Evolutionary conservation across 2,329 filamentous ascomycete species (phyloP).

Genomic region (Trichophyton schoenleinii): DNA sequence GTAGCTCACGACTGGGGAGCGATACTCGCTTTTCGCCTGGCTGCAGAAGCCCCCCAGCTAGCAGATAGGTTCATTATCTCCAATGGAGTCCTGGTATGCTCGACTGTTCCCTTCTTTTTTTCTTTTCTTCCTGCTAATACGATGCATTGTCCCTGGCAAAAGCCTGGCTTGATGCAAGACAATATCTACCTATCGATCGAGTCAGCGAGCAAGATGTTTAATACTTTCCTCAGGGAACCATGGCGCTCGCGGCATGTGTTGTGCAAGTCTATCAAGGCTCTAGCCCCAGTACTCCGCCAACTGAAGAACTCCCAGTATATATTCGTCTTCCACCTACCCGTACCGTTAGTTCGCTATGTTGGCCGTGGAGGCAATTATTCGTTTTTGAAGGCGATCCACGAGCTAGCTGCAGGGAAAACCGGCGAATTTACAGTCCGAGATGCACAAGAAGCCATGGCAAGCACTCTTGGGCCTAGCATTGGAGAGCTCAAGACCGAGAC

Average conservation of each 20-base stretch:
- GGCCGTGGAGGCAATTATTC: constrained; percentile 40
- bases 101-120: constrained; percentile 1
- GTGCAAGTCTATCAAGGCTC: constrained; percentile 30
- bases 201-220: constrained; percentile 39
- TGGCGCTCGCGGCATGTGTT: constrained; percentile 34
- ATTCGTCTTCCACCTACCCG: constrained; percentile 42
- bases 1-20: constrained; percentile 46
- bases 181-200: constrained; percentile 32
- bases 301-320: constrained; percentile 41
- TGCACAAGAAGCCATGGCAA: constrained; percentile 39
- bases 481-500: constrained; percentile 31
- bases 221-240: constrained; percentile 35
- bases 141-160: neutral
- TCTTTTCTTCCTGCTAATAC: neutral
- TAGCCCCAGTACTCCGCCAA: constrained; percentile 40
- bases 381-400: constrained; percentile 35
- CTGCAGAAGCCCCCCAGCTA: constrained; percentile 44
- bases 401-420: constrained; percentile 24
- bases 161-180: constrained; percentile 32
- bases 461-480: constrained; percentile 39
- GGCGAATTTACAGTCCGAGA: constrained; percentile 23
- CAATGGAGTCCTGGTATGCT: constrained; percentile 41
- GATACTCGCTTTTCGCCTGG: constrained; percentile 41
- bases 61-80: constrained; percentile 45
- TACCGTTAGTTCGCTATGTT: constrained; percentile 32